Evolutionary conservation across 2,329 filamentous ascomycete genomes (phyloP).

Genomic region (Penicillium sp.): DNA sequence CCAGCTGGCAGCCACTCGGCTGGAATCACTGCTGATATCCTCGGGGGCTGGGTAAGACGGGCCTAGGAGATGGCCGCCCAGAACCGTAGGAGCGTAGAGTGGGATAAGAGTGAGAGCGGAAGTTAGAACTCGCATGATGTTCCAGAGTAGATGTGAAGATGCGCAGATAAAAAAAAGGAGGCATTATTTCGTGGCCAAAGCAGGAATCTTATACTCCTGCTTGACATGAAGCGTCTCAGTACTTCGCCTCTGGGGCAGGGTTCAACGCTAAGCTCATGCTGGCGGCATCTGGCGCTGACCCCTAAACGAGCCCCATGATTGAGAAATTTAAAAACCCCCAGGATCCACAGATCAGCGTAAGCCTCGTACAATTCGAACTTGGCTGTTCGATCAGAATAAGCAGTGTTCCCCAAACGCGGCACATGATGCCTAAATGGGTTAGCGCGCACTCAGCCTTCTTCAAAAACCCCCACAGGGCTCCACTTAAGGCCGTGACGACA

Average conservation of each 20-base stretch:
- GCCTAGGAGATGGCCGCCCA: conserved; percentile 22
- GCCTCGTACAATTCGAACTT: background rate
- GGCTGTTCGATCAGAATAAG: background rate
- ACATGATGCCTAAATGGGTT: background rate
- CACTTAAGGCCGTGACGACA: background rate
- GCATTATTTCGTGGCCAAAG: background rate
- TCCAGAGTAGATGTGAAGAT: background rate
- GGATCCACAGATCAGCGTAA: background rate
- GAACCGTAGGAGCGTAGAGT: conserved; percentile 1
- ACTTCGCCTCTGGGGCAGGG: background rate
- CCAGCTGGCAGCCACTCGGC: conserved; percentile 39
- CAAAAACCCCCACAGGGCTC: background rate
- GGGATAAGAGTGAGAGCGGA: background rate
- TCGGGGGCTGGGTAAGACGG: conserved; percentile 40
- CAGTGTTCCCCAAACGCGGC: background rate
- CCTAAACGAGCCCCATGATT: no score
- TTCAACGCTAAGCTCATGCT: background rate
- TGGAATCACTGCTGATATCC: conserved; percentile 39
- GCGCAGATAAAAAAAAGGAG: background rate
- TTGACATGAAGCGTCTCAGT: background rate
- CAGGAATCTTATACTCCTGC: background rate
- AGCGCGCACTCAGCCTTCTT: background rate
- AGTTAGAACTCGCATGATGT: conserved; percentile 2
- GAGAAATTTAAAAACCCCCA: background rate
- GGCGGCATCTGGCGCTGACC: background rate